Evolutionary conservation across 768 basidiomycete genomes (phyloP).

Genomic region (Lactarius sp.): DNA sequence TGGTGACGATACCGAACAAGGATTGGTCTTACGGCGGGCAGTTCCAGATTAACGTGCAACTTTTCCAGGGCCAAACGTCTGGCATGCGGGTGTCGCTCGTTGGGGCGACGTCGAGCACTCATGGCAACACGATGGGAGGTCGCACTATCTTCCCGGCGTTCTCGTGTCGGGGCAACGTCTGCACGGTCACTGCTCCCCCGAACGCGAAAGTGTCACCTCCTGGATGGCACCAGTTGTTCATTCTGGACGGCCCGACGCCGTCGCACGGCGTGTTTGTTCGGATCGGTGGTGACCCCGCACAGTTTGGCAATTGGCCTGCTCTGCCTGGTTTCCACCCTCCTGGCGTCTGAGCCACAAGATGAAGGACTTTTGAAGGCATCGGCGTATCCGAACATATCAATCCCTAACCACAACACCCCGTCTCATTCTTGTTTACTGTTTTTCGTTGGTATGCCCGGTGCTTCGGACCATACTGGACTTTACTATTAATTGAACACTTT

Average conservation of each 20-base stretch:
- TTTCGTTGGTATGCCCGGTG: no score
- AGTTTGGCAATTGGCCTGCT: slow-evolving; percentile 69
- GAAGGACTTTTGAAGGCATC: background rate
- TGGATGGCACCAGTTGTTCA: slow-evolving; percentile 71
- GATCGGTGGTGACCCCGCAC: slow-evolving; percentile 70
- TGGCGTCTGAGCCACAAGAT: slow-evolving; percentile 40
- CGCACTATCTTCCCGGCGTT: slow-evolving; percentile 72
- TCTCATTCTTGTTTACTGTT: no score
- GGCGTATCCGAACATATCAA: background rate
- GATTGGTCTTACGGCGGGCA: slow-evolving; percentile 31
- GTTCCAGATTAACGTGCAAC: slow-evolving; percentile 47
- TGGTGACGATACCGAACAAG: slow-evolving; percentile 42
- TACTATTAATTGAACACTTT: no score
- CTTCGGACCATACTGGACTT: no score
- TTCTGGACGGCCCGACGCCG: slow-evolving; percentile 75
- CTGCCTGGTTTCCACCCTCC: slow-evolving; percentile 63
- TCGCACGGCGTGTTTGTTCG: slow-evolving; percentile 71
- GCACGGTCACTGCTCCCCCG: slow-evolving; percentile 76
- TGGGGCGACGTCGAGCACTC: slow-evolving; percentile 72
- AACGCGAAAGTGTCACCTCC: slow-evolving; percentile 64
- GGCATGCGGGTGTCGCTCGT: slow-evolving; percentile 62
- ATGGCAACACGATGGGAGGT: slow-evolving; percentile 72
- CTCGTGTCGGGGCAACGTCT: slow-evolving; percentile 59
- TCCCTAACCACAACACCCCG: no score
- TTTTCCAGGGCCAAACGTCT: slow-evolving; percentile 38